Evolutionary conservation across 805 yeast species (phyloP).

Genomic region (Yarrowia sp.): DNA sequence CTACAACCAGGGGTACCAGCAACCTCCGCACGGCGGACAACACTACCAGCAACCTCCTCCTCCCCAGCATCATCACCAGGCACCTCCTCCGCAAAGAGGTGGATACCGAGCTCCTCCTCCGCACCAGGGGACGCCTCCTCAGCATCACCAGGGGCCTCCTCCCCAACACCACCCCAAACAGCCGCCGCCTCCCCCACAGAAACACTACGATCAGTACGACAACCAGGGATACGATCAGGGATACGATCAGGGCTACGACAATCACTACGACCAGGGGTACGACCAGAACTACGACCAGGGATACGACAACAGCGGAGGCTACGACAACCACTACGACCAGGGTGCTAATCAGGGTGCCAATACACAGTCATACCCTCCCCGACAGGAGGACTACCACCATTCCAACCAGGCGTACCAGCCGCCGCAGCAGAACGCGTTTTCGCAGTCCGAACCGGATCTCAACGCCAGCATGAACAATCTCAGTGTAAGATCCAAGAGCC

Average conservation of each 20-base stretch:
- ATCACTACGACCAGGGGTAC: not conserved
- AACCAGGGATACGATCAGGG: slow-evolving; percentile 3
- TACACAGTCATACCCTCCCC: slow-evolving; percentile 8
- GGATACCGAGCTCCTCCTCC: not conserved
- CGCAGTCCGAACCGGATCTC: slow-evolving; percentile 32
- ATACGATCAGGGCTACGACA: slow-evolving; percentile 3
- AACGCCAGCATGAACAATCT: slow-evolving; percentile 47
- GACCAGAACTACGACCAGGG: not conserved
- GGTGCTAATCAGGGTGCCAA: not conserved
- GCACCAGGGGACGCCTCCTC: not conserved
- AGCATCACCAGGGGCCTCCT: slow-evolving; percentile 13
- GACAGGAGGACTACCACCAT: slow-evolving; percentile 1
- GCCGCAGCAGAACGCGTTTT: not conserved
- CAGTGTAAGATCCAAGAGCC: slow-evolving; percentile 22
- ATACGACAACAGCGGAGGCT: not conserved
- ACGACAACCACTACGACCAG: not conserved
- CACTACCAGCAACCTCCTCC: slow-evolving; percentile 16
- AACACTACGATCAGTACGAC: slow-evolving; percentile 11
- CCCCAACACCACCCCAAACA: not conserved
- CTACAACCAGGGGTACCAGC: slow-evolving; percentile 1
- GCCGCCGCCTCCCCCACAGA: not conserved
- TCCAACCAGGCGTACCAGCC: slow-evolving; percentile 10
- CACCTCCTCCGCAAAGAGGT: not conserved
- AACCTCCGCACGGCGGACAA: not conserved
- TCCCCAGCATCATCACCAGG: not conserved